Percentiles rank a stretch among this genome's conserved stretches.
Evolutionary conservation across 345 rosid species (phyloP).

Genomic region (Ricinus communis): DNA sequence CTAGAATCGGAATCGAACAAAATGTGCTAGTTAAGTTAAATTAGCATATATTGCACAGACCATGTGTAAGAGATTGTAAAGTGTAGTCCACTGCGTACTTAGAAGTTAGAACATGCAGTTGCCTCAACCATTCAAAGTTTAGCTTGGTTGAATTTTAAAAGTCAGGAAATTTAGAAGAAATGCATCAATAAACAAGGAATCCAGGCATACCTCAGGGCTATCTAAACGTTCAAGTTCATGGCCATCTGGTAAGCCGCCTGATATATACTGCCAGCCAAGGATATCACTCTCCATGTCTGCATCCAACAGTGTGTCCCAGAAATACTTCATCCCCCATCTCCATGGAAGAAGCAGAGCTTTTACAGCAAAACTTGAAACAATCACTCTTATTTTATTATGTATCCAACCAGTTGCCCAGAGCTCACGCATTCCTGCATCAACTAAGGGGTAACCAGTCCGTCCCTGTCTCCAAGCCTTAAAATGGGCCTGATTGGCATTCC

Average conservation of each 20-base stretch:
- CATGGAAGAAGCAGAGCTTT: slow-evolving; percentile 89
- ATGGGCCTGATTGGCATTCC: slow-evolving; percentile 53
- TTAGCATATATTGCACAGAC: no score
- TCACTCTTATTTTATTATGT: slow-evolving; percentile 83
- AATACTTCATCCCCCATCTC: slow-evolving; percentile 98
- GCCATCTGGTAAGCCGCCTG: slow-evolving; percentile 92
- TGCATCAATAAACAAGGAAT: slow-evolving; percentile 10
- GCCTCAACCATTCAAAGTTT: no score
- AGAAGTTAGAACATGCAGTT: no score
- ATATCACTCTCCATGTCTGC: slow-evolving; percentile 88
- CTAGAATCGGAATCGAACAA: no score
- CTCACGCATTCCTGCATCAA: slow-evolving; percentile 98
- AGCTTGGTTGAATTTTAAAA: no score
- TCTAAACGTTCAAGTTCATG: slow-evolving; percentile 91
- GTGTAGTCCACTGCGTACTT: no score
- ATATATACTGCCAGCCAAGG: slow-evolving; percentile 95
- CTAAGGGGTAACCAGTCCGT: slow-evolving; percentile 87
- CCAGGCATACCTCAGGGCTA: slow-evolving; percentile 60
- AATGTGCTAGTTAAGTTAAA: no score
- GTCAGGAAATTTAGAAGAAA: slow-evolving; percentile 11
- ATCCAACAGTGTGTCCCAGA: slow-evolving; percentile 93
- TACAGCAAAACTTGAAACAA: slow-evolving; percentile 83
- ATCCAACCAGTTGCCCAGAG: slow-evolving; percentile 99
- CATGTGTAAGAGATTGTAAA: no score
- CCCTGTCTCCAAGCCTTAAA: slow-evolving; percentile 98